phyloP scores from a whole-genome alignment of 2,329 filamentous ascomycete species.

The Xylaria sp. region DNA sequence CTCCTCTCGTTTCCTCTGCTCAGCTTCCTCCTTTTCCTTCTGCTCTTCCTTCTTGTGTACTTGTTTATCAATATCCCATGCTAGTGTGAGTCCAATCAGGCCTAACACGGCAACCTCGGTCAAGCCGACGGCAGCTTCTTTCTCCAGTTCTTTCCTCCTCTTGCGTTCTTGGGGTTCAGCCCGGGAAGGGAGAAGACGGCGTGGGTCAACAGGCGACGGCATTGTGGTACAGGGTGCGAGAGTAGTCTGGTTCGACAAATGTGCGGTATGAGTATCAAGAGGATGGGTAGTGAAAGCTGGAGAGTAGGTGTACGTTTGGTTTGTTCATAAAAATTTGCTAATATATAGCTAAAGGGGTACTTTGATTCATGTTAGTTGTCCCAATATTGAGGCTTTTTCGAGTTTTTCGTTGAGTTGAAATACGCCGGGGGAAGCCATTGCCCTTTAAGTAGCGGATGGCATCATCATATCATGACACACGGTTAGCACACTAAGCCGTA shows the following conservation, averaged over 20 bases:
- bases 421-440: neutral
- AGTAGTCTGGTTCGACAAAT: neutral
- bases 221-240: slow-evolving; percentile 18
- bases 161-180: slow-evolving; percentile 53
- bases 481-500: neutral
- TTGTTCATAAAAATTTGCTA: neutral
- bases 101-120: slow-evolving; percentile 47
- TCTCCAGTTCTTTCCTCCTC: slow-evolving; percentile 53
- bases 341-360: neutral
- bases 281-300: neutral
- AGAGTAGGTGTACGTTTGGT: neutral
- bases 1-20: slow-evolving; percentile 40
- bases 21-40: slow-evolving; percentile 45
- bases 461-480: slow-evolving; percentile 15
- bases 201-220: slow-evolving; percentile 38
- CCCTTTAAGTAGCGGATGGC: slow-evolving; percentile 17
- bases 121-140: slow-evolving; percentile 56
- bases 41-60: slow-evolving; percentile 49
- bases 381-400: neutral
- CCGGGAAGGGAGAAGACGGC: slow-evolving; percentile 51
- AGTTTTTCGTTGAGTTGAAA: neutral
- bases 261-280: neutral
- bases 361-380: neutral
- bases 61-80: slow-evolving; percentile 55
- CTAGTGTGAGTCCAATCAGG: slow-evolving; percentile 52